Evolutionary conservation across 306 rosid genomes (phyloP).

Genomic region (Prunus salicina): DNA sequence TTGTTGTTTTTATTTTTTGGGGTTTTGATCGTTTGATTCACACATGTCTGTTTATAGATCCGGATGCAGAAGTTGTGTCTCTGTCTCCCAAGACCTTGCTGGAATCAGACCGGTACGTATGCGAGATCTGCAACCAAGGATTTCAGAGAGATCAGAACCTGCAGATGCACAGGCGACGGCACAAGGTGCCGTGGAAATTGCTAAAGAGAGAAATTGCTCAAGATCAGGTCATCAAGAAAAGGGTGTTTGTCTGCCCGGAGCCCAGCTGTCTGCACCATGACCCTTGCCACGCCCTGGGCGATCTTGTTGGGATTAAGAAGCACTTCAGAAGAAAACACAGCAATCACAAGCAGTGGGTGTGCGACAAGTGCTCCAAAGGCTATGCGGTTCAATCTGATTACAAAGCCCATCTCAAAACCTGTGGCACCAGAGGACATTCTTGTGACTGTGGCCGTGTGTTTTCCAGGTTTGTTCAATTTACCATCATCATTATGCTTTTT

Average conservation of each 20-base stretch:
- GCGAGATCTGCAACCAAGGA: slow-evolving; percentile 99
- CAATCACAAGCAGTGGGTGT: slow-evolving; percentile 92
- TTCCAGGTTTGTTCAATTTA: slow-evolving; percentile 45
- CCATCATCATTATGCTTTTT: no score
- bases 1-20: background rate
- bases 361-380: slow-evolving; percentile 81
- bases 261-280: slow-evolving; percentile 82
- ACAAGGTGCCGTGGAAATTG: slow-evolving; percentile 92
- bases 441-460: slow-evolving; percentile 99
- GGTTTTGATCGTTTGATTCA: background rate
- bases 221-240: slow-evolving; percentile 49
- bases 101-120: slow-evolving; percentile 87
- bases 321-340: slow-evolving; percentile 90
- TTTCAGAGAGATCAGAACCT: slow-evolving; percentile 97
- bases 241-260: slow-evolving; percentile 91
- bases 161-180: slow-evolving; percentile 93
- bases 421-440: slow-evolving; percentile 98
- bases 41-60: slow-evolving; percentile 43
- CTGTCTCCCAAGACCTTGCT: slow-evolving; percentile 78
- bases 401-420: slow-evolving; percentile 96
- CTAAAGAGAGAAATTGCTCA: slow-evolving; percentile 57
- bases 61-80: slow-evolving; percentile 95
- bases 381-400: slow-evolving; percentile 96
- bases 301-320: slow-evolving; percentile 91
- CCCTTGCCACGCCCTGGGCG: slow-evolving; percentile 91